Percentiles rank a stretch among this genome's conserved stretches.
phyloP scores from a whole-genome alignment of 31 red algal genomes.

The Asparagopsis taxiformis region DNA sequence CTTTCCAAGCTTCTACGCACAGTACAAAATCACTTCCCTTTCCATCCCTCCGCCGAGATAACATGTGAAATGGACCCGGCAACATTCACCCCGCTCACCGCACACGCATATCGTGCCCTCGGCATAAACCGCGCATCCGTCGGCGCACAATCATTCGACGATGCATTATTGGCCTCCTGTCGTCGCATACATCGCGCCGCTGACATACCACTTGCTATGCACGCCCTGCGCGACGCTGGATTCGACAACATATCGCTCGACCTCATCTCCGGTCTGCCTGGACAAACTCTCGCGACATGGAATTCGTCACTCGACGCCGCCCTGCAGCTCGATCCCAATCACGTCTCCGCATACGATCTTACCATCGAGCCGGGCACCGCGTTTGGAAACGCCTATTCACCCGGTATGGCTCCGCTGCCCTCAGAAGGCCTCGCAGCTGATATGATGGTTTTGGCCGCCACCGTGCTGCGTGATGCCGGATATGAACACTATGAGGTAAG shows the following conservation, averaged over 20 bases:
- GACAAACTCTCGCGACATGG: constrained; percentile 58
- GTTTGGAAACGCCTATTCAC: constrained; percentile 54
- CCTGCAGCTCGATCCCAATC: constrained; percentile 38
- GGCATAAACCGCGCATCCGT: constrained; percentile 94
- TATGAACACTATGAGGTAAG: constrained; percentile 91
- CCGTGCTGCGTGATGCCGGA: constrained; percentile 39
- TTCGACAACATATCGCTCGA: constrained; percentile 84
- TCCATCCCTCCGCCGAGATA: constrained; percentile 59
- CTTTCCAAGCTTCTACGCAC: constrained; percentile 44
- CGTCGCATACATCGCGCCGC: constrained; percentile 69
- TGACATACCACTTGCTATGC: constrained; percentile 68
- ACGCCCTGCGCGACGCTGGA: constrained; percentile 38
- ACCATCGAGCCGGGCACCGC: constrained; percentile 74
- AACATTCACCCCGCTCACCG: constrained; percentile 59
- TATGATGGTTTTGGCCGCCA: constrained; percentile 62
- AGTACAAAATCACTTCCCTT: constrained; percentile 33
- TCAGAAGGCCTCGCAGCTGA: constrained; percentile 57
- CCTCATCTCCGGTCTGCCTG: constrained; percentile 87
- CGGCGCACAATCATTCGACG: constrained; percentile 87
- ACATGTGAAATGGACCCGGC: constrained; percentile 97
- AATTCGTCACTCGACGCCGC: constrained; percentile 39
- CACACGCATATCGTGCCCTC: constrained; percentile 28
- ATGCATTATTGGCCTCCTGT: constrained; percentile 54
- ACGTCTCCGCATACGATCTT: constrained; percentile 94
- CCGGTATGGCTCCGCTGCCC: constrained; percentile 60